Percentiles rank a stretch among this genome's conserved stretches.
Evolutionary conservation across 1,284 basidiomycete species (phyloP).

Genomic region (Cryptococcus sp.): DNA sequence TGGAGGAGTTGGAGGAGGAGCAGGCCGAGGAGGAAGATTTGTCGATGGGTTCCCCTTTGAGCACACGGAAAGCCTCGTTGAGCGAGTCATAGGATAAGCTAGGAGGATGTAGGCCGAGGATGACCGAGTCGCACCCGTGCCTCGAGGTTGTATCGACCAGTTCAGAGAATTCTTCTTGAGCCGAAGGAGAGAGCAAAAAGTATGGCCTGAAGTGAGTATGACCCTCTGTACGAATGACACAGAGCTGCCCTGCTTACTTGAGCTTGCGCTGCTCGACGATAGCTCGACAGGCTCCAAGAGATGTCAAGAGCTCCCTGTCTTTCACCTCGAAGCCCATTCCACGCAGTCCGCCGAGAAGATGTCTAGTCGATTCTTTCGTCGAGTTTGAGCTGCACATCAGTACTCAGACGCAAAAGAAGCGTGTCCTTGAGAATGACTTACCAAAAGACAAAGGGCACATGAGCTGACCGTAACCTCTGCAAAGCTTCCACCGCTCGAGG

Average conservation of each 20-base stretch:
- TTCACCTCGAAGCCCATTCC: slow-evolving; percentile 54
- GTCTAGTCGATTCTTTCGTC: slow-evolving; percentile 52
- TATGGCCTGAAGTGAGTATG: slow-evolving; percentile 48
- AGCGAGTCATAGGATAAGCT: slow-evolving; percentile 55
- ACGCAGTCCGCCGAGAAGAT: slow-evolving; percentile 49
- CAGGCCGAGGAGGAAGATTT: neutral
- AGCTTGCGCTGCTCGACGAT: slow-evolving; percentile 49
- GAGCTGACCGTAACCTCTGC: slow-evolving; percentile 48
- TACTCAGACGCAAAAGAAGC: too few species aligned
- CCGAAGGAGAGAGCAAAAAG: slow-evolving; percentile 57
- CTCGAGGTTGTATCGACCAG: slow-evolving; percentile 10
- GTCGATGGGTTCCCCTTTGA: slow-evolving; percentile 44
- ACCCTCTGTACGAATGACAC: neutral
- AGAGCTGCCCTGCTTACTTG: slow-evolving; percentile 44
- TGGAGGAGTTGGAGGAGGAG: neutral
- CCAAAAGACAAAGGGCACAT: slow-evolving; percentile 59
- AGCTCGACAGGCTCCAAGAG: slow-evolving; percentile 56
- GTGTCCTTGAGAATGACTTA: slow-evolving; percentile 44
- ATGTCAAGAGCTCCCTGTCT: slow-evolving; percentile 56
- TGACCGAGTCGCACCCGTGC: slow-evolving; percentile 55
- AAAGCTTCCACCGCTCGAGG: slow-evolving; percentile 55
- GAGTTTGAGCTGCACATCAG: slow-evolving; percentile 49
- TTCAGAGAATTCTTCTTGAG: slow-evolving; percentile 52
- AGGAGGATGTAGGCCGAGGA: slow-evolving; percentile 60
- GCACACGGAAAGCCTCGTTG: slow-evolving; percentile 62